phyloP scores from a whole-genome alignment of 129 eudicot species.

The Arctium lappa region DNA sequence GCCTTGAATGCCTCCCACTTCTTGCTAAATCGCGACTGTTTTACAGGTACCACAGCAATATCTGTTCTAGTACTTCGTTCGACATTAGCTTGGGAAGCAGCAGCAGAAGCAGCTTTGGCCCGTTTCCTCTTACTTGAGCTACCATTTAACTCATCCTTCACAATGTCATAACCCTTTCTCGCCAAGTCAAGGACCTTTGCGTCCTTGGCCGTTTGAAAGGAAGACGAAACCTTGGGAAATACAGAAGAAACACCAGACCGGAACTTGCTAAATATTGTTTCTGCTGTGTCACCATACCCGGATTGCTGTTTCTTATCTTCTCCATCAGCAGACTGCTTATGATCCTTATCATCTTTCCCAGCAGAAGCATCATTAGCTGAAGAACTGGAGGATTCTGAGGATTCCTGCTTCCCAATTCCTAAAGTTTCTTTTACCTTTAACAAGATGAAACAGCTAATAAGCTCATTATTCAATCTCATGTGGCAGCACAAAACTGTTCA shows the following conservation, averaged over 20 bases:
- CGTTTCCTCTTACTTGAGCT: conserved; percentile 64
- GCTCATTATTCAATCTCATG: not conserved
- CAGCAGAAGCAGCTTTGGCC: conserved; percentile 47
- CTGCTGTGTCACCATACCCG: conserved; percentile 42
- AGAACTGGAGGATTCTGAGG: conserved; percentile 40
- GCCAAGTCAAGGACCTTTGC: conserved; percentile 77
- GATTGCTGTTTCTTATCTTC: conserved; percentile 60
- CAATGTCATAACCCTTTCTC: conserved; percentile 75
- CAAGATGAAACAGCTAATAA: not conserved
- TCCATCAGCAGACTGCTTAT: conserved; percentile 35
- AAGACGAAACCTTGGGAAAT: conserved; percentile 47
- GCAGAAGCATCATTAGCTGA: conserved; percentile 32
- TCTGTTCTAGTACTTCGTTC: conserved; percentile 85
- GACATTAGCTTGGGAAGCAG: conserved; percentile 45
- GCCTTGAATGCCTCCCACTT: conserved; percentile 78
- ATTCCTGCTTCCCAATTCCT: conserved; percentile 70
- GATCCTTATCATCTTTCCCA: conserved; percentile 31
- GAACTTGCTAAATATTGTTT: conserved; percentile 63
- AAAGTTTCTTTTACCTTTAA: conserved; percentile 67
- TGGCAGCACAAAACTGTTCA: not conserved
- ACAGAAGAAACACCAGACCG: conserved; percentile 57
- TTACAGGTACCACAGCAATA: conserved; percentile 64
- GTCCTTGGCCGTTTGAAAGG: conserved; percentile 72
- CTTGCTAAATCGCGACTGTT: conserved; percentile 74
- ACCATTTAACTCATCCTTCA: conserved; percentile 84